Evolutionary conservation across 306 rosid genomes (phyloP), one percentile per base, ranked within the genome.

Genomic region (Cajanus cajan): DNA sequence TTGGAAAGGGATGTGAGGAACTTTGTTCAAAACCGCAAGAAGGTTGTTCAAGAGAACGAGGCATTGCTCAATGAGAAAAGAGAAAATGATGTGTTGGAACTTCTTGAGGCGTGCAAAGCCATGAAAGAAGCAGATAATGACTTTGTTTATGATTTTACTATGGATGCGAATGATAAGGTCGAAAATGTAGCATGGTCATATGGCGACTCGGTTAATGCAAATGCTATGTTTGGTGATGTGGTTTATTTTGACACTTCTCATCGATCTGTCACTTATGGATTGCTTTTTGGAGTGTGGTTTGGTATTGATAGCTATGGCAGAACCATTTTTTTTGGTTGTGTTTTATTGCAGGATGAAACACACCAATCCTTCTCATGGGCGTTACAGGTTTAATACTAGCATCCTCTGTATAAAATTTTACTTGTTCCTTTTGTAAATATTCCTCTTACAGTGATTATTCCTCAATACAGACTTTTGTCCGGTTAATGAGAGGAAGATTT

Each of bases 1-100:
- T 82, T 95, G 78, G 99, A 95, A 85, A 93, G 98, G 83, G 99
- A 93, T 77, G 97, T 95, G 47, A 91, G 98, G 84, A 95, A 95
- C 78, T 95, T 95, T 72, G 94, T 95, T 57, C 97, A 95, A 74
- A 93, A 90, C 66, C 93, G 99, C 5, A 95, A 95, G 84, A 91
- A 89, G 87, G 84, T 89, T 83, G 88, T 95, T 82, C 96, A 89
- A 78, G 99, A 91, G 88, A 90, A 87, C 7, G 97, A 91, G 76
- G 96, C 94, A 2, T 82, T 91, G 89, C 90, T 95, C 36, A 87
- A 82, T 59, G 98, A 93, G 85, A 95, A 93, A 71, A 83, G 98
- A 79, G 99, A 95, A 74, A 91, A 77, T 68, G 99, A 95, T 82
- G 78, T 88, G 8, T 71, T 85, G 79, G 98, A 95, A 72, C 98